Base-by-base conservation (phyloP, 192 early-diverging fungal genomes). In the Coemansia sp. region DNA sequence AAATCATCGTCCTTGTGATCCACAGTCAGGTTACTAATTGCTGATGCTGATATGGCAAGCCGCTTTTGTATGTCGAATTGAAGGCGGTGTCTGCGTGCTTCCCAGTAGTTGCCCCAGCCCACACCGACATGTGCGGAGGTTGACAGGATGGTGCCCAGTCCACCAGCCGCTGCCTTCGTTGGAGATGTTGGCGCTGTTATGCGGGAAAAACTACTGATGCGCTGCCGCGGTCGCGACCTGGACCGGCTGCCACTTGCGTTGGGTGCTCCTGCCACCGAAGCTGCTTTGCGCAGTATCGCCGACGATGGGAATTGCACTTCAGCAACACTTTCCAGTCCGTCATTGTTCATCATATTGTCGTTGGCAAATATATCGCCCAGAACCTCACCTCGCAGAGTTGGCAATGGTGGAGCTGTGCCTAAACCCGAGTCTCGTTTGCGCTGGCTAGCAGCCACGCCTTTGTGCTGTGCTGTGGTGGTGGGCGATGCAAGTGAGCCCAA, bases 71-170 rank as follows among this genome's bases (percentile, higher is more conserved):
- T 69, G 44, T 76, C 70, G 55, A 81, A 75, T 58, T 73, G 66
- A 25, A 75, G 25, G 25, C 64, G 67, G 17, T 80, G 70, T 29
- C 70, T 59, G 8, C 74, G 78, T 0, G 74, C 74, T 60, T 81
- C 73, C 78, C 78, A 81, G 58, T 81, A 81, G 17, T 81, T 75
- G 14, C 78, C 78, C 78, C 78, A 81, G 12, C 78, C 78, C 19
- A 81, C 50, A 12, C 78, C 78, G 25, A 81, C 74, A 64, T 81
- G 78, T 7, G 73, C 67, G 3, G 69, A 58, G 4, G 73, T 27
- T 17, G 73, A 75, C 10, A 81, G 72, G n/a, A 81, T 75, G 12
- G 55, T 67, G 21, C 66, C 59, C 21, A 75, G 64, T 2, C 61
- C 73, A 3, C 44, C 58, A 5, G 69, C 25, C 37, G 38, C 19